Conservation (phyloP, 352 stramenopile species). For the Globisporangium cederbergense region DNA sequence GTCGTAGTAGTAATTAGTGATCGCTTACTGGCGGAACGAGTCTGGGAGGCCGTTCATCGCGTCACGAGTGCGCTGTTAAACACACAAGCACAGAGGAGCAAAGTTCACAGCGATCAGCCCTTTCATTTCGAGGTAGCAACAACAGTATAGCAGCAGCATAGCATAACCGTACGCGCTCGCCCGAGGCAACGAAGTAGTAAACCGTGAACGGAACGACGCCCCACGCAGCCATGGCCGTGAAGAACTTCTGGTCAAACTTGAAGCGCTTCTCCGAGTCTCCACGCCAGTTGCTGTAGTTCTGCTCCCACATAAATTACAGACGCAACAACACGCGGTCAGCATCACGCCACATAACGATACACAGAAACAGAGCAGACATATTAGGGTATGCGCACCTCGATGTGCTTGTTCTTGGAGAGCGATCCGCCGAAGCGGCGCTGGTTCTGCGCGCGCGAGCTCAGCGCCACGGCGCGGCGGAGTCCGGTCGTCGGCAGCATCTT, state of each 20-base stretch:
- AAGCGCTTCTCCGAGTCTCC: slow-evolving; percentile 83
- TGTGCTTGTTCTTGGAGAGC: slow-evolving; percentile 81
- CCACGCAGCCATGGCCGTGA: slow-evolving; percentile 45
- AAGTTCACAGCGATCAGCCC: not conserved
- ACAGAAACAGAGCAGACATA: not conserved
- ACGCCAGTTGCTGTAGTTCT: slow-evolving; percentile 88
- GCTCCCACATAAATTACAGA: not conserved
- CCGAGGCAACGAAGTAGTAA: slow-evolving; percentile 59
- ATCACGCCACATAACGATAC: not conserved
- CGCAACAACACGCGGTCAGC: not conserved
- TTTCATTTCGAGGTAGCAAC: too few relatives aligned
- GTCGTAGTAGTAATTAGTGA: not conserved
- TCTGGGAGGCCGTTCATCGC: slow-evolving; percentile 38
- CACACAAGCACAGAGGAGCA: not conserved
- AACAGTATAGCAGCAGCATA: slow-evolving; percentile 2
- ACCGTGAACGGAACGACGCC: slow-evolving; percentile 53
- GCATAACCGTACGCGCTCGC: slow-evolving; percentile 60
- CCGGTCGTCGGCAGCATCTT: slow-evolving; percentile 46
- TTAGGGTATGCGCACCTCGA: slow-evolving; percentile 43
- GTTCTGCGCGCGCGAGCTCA: slow-evolving; percentile 47
- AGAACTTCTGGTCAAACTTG: slow-evolving; percentile 69
- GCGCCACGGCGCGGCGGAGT: slow-evolving; percentile 38
- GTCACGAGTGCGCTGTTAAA: slow-evolving; percentile 12
- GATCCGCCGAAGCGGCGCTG: slow-evolving; percentile 74
- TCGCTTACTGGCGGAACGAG: slow-evolving; percentile 53